Evolutionary conservation across 495 filamentous ascomycete genomes (phyloP), one percentile per base, ranked within the genome.

Genomic region (Penicillium atrosanguineum): DNA sequence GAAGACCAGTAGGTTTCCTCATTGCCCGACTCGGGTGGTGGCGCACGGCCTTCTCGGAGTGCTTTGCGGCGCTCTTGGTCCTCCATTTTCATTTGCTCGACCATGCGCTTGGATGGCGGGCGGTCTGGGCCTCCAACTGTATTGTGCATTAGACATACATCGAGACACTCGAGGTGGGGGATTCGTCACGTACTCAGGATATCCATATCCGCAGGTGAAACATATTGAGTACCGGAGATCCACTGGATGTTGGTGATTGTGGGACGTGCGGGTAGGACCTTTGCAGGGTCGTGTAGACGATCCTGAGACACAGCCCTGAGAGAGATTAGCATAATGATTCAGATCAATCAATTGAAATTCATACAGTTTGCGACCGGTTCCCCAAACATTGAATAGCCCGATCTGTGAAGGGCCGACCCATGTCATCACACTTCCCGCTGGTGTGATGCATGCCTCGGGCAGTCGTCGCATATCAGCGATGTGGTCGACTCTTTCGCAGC

Each of bases 241-340:
- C 94, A 98, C 68, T 96, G 90, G 19, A 98, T 64, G 57, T 94
- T 96, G 8, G 89, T 92, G 43, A 98, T 98, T 1, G 92, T 96
- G n/a, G 94, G 95, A 28, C 94, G 81, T 14, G 88, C 78, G 4
- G 93, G 94, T 15, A 87, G 76, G 14, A 79, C 60, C 14, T 85
- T 81, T 53, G 86, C 74, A 5, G 87, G 82, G 55, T 96, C 95
- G 70, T 87, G 85, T 4, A 97, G 76, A 25, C 74, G 84, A 64
- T 97, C 94, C 38, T 82, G 76, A 6, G 82, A 81, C 23, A 62
- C 69, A 34, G 64, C 67, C 50, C 79, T 82, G 44, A 50, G 31
- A 18, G 36, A 20, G 18, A 36, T 80, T 53, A 79, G 79, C 42
- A 38, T 18, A 39, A 50, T 20, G 28, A 15, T 19, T 46, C 11